Evolutionary conservation across 495 filamentous ascomycete species (phyloP), one percentile per base, ranked within the genome.

Genomic region (Xylaria castorea): DNA sequence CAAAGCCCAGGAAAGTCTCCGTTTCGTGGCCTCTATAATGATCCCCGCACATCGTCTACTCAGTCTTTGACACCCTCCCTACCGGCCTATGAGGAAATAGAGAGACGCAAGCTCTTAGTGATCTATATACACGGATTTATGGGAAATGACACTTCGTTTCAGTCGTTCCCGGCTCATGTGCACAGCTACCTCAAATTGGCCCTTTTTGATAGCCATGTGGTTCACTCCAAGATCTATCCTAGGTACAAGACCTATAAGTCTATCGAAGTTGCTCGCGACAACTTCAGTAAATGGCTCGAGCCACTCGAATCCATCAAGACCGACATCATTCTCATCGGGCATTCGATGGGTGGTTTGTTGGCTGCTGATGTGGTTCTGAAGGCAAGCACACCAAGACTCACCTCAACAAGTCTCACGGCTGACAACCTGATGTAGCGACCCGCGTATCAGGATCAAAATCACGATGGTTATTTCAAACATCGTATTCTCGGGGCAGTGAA

Each of bases 51-150:
- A 2, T 89, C 89, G 18, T 92, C 91, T 16, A 85, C 85, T 3
- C 89, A 92, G 71, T 92, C 91, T 7, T 81, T 92, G 62, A 80
- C 85, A 11, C 87, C 90, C 1, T 82, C 85, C 20, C 76, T 83
- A 7, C 80, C 81, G 16, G 80, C 79, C 20, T 38, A 80, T 30
- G 80, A 82, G 63, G 76, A 81, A 18, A 74, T 72, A 40, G 76
- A 76, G 12, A 81, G 86, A n/a, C 81, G 94, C 70, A 92, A 82
- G 38, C 84, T 98, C 16, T 85, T 98, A 1, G 75, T 97, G 12
- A 82, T 98, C 30, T 97, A 94, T 78, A 90, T 98, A 75, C 94
- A 97, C 82, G 95, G 95, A 55, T 98, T 97, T 83, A 93, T 94
- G 89, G 95, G 95, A 36, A 91, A 92, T 62, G 94, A 97, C 81